Evolutionary conservation across 1,284 basidiomycete genomes (phyloP).

Genomic region (Volvariella volvacea): DNA sequence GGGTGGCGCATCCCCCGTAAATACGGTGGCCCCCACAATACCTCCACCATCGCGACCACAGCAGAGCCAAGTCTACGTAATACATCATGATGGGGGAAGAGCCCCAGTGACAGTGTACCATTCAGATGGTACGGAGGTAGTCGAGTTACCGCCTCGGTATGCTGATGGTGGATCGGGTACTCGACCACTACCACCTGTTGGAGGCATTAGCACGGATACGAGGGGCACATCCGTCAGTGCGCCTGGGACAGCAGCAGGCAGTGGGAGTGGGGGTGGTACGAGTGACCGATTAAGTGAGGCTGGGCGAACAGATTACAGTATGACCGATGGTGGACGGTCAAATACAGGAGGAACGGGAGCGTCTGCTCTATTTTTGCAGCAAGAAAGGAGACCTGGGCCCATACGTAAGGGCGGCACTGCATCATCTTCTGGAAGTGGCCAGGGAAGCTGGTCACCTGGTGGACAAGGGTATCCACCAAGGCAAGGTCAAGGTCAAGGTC

Average conservation of each 20-base stretch:
- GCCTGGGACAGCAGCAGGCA: neutral
- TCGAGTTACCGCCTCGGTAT: constrained; percentile 52
- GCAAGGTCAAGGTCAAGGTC: constrained; percentile 7
- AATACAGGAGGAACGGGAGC: constrained; percentile 10
- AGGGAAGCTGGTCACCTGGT: too few relatives aligned
- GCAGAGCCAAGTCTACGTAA: constrained; percentile 43
- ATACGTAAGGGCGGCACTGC: neutral
- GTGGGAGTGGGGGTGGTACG: constrained; percentile 13
- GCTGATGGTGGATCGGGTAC: constrained; percentile 8
- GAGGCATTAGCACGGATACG: neutral
- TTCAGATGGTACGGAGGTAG: constrained; percentile 44
- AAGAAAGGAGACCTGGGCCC: constrained; percentile 18
- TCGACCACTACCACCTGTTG: constrained; percentile 7
- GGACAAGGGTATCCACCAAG: too few relatives aligned
- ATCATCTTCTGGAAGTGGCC: too few relatives aligned
- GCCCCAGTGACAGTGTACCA: constrained; percentile 54
- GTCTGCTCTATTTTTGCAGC: constrained; percentile 15
- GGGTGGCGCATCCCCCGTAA: constrained; percentile 2
- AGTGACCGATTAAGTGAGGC: constrained; percentile 11
- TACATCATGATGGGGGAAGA: constrained; percentile 50
- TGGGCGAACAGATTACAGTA: neutral
- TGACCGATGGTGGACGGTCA: neutral
- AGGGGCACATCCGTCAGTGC: neutral
- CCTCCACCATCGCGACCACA: constrained; percentile 3
- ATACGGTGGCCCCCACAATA: neutral